Percentiles rank a stretch among this genome's conserved stretches.
phyloP scores from a whole-genome alignment of 192 early-diverging fungal genomes.

The Oehlia diaphana region DNA sequence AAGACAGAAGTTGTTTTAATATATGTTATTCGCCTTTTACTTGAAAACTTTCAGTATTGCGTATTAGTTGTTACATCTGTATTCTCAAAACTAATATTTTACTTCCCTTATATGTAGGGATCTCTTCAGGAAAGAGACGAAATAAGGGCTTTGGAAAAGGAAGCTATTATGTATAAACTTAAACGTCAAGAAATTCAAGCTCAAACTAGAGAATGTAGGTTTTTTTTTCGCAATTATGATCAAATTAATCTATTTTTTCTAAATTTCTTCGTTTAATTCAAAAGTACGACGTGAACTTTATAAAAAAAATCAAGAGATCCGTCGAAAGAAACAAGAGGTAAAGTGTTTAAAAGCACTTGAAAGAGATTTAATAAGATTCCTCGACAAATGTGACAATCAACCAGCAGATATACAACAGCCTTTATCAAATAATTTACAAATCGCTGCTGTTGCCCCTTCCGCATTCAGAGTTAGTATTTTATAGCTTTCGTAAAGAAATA shows the following conservation, averaged over 20 bases:
- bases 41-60: background rate
- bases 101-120: background rate
- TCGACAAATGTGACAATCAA: background rate
- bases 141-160: conserved; percentile 7
- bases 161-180: conserved; percentile 8
- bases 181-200: conserved; percentile 1
- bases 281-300: background rate
- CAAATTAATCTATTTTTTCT: background rate
- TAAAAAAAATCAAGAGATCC: background rate
- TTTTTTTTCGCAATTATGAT: background rate
- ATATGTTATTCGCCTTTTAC: too few relatives aligned
- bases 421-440: background rate
- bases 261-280: background rate
- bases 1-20: too few relatives aligned
- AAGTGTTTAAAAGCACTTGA: background rate
- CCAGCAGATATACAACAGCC: background rate
- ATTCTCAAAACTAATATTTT: background rate
- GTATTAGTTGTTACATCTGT: background rate
- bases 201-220: conserved; percentile 3
- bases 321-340: background rate
- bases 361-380: background rate
- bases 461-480: background rate
- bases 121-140: conserved; percentile 3
- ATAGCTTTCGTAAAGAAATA: background rate
- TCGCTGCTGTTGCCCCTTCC: background rate